These are phyloP conservation scores for Blastocystis sp. DNA, from an alignment of 352 stramenopile genomes.

Conservation along the genomic window DNA sequence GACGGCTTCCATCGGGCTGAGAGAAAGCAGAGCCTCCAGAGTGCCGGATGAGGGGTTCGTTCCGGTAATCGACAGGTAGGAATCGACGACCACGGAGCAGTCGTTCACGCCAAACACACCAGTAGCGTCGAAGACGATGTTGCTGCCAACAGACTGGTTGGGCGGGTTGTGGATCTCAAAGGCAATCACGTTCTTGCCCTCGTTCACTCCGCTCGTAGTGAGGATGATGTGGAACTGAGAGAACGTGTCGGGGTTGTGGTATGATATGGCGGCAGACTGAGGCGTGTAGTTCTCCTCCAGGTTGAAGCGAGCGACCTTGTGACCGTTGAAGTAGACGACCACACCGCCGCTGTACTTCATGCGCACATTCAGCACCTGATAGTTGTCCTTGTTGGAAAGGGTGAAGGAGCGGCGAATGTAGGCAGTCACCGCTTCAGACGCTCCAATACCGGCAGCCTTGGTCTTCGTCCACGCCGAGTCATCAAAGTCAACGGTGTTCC, in stretches of 20 bases:
- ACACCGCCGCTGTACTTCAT: slow-evolving; percentile 39
- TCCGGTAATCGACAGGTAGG: background rate
- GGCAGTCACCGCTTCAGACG: background rate
- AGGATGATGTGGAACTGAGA: slow-evolving; percentile 36
- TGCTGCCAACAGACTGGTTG: too few relatives aligned
- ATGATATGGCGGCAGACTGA: background rate
- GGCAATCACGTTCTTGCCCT: slow-evolving; percentile 9
- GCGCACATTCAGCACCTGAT: slow-evolving; percentile 47
- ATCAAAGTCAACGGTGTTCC: slow-evolving; percentile 16
- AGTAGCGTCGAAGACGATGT: slow-evolving; percentile 19
- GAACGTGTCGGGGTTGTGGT: background rate
- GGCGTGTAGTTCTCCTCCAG: slow-evolving; percentile 2
- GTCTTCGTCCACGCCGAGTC: slow-evolving; percentile 16
- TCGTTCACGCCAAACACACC: slow-evolving; percentile 34
- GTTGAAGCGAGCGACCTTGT: slow-evolving; percentile 35
- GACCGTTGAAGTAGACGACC: slow-evolving; percentile 30
- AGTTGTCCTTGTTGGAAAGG: background rate
- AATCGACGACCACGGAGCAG: slow-evolving; percentile 22
- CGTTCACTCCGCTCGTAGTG: background rate
- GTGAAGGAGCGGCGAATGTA: slow-evolving; percentile 11
- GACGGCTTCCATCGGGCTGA: background rate
- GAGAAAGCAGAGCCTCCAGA: too few relatives aligned
- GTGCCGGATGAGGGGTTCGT: background rate
- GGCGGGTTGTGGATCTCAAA: slow-evolving; percentile 22
- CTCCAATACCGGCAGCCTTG: slow-evolving; percentile 12